These are phyloP conservation scores for Penicillium corylophilum DNA, from an alignment of 2,329 filamentous ascomycete species.

Conservation along the genomic window DNA sequence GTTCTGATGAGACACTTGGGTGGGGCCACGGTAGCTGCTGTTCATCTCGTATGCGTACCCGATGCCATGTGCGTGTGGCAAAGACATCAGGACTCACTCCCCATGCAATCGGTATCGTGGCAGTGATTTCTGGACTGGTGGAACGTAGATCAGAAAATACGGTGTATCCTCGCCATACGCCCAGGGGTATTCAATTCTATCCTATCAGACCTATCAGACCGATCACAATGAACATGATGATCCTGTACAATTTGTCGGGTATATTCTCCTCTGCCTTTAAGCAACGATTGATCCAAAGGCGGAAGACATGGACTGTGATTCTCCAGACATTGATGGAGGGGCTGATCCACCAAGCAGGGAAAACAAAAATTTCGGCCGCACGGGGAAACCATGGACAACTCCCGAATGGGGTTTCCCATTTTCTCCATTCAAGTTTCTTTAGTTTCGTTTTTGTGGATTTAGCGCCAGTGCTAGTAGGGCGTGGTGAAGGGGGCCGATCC, in stretches of 20 bases:
- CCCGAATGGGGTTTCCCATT: not conserved
- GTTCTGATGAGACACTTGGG: slow-evolving; percentile 15
- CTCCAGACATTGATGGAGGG: slow-evolving; percentile 5
- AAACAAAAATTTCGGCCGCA: slow-evolving; percentile 4
- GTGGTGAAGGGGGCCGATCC: not conserved
- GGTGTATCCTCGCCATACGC: not conserved
- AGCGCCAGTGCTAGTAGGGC: slow-evolving; percentile 2
- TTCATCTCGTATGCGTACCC: slow-evolving; percentile 4
- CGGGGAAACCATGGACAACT: not conserved
- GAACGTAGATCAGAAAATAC: not conserved
- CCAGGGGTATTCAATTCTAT: not conserved
- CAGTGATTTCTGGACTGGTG: not conserved
- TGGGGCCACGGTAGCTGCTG: slow-evolving; percentile 7
- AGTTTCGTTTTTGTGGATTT: not conserved
- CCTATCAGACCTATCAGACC: not conserved
- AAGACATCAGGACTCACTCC: slow-evolving; percentile 4
- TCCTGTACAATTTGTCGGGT: not conserved
- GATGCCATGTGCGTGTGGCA: slow-evolving; percentile 17
- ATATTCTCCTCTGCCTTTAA: not conserved
- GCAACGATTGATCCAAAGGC: not conserved
- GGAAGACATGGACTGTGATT: slow-evolving; percentile 5
- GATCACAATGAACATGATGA: not conserved
- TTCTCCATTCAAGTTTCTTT: not conserved
- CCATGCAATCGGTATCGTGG: slow-evolving; percentile 17
- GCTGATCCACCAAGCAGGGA: slow-evolving; percentile 3